Evolutionary conservation across 2,329 filamentous ascomycete genomes (phyloP).

Genomic region (Sporothrix dimorphospora): DNA sequence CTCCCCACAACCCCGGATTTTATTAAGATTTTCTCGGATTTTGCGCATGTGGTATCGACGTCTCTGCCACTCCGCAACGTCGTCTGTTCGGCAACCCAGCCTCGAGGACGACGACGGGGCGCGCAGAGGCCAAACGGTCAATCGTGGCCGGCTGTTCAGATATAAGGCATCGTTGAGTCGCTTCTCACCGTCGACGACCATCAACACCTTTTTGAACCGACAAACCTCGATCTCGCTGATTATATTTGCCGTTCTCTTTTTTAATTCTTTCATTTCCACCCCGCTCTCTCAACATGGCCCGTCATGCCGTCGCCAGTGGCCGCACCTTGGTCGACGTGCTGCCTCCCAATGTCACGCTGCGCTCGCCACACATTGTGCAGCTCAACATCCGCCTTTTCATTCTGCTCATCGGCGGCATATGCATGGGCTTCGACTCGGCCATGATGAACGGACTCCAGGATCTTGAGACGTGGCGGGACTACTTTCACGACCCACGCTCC

Average conservation of each 20-base stretch:
- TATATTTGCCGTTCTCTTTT: too few relatives aligned
- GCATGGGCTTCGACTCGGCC: neutral
- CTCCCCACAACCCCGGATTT: neutral
- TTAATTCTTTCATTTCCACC: too few relatives aligned
- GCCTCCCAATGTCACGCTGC: constrained; percentile 18
- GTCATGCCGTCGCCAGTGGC: constrained; percentile 36
- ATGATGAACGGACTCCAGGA: constrained; percentile 46
- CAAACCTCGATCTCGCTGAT: too few relatives aligned
- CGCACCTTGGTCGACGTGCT: constrained; percentile 33
- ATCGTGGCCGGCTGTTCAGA: neutral
- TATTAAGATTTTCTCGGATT: neutral
- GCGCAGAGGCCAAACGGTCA: neutral
- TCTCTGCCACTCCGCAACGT: too few relatives aligned
- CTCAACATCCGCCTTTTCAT: constrained; percentile 25
- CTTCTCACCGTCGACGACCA: neutral
- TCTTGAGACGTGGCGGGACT: constrained; percentile 41
- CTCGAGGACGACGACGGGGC: too few relatives aligned
- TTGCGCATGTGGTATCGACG: neutral
- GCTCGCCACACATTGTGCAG: constrained; percentile 28
- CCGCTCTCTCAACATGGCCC: too few relatives aligned
- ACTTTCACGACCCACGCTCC: constrained; percentile 40
- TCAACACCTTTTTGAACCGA: too few relatives aligned
- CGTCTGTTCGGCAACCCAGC: too few relatives aligned
- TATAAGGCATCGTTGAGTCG: neutral
- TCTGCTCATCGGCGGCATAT: neutral